A percentile compares a stretch with the other conserved stretches of the same genome.
Evolutionary conservation across 2,329 filamentous ascomycete genomes (phyloP).

Genomic region (Rutstroemia sp.): DNA sequence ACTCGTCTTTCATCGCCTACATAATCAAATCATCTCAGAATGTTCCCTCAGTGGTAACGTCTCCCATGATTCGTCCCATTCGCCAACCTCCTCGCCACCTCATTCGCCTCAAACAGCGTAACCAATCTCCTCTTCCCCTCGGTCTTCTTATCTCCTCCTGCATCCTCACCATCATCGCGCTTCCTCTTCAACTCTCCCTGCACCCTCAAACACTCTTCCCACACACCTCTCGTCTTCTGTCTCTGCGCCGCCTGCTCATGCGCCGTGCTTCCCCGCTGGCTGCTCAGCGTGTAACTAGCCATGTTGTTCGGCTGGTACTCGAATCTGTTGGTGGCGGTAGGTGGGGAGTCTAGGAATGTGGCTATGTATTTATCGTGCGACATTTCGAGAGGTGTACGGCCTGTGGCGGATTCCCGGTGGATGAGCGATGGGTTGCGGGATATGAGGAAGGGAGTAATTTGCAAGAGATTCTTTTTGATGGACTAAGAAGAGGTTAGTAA

Average conservation of each 20-base stretch:
- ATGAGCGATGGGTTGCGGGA: conserved; percentile 36
- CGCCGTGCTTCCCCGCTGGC: not conserved
- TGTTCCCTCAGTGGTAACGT: not conserved
- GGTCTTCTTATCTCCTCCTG: conserved; percentile 18
- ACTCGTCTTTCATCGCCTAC: too few relatives aligned
- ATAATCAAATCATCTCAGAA: too few relatives aligned
- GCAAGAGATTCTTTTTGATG: conserved; percentile 18
- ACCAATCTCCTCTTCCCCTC: conserved; percentile 44
- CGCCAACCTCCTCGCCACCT: conserved; percentile 43
- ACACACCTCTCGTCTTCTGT: not conserved
- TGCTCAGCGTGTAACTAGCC: not conserved
- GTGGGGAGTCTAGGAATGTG: conserved; percentile 15
- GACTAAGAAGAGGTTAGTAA: conserved; percentile 32
- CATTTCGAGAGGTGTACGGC: conserved; percentile 64
- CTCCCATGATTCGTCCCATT: not conserved
- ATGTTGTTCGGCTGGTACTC: conserved; percentile 14
- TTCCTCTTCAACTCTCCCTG: conserved; percentile 2
- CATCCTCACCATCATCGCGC: not conserved
- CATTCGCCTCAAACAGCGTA: conserved; percentile 51
- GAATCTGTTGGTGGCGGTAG: conserved; percentile 17
- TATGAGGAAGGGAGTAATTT: conserved; percentile 20
- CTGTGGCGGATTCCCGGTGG: conserved; percentile 67
- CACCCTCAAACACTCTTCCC: conserved; percentile 8
- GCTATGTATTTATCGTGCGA: conserved; percentile 48
- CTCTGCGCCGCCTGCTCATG: not conserved